Conservation (phyloP, 2,329 filamentous ascomycete genomes). For the Sarocladium oryzae region DNA sequence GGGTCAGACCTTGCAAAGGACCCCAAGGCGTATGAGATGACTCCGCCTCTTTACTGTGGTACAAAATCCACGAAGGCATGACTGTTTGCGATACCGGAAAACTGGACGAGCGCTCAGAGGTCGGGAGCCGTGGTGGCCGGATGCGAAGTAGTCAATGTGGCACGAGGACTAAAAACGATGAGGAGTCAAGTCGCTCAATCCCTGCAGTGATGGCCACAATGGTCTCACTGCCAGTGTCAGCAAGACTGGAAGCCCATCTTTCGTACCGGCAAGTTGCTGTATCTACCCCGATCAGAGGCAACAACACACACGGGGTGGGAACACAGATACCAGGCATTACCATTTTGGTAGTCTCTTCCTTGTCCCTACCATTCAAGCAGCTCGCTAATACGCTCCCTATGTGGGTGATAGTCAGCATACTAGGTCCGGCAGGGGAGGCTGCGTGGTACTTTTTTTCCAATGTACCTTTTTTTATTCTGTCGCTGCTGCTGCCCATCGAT, state of each 20-base stretch:
- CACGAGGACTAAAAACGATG: not conserved
- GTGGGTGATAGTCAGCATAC: not conserved
- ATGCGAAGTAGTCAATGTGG: not conserved
- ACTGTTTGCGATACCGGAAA: constrained; percentile 2
- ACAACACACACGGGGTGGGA: too few relatives aligned
- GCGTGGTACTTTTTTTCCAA: too few relatives aligned
- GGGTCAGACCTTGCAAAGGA: not conserved
- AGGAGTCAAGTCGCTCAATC: not conserved
- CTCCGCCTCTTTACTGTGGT: constrained; percentile 3
- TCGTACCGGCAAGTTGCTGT: not conserved
- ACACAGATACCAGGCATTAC: too few relatives aligned
- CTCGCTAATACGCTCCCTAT: constrained; percentile 2
- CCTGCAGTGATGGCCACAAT: not conserved
- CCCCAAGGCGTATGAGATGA: not conserved
- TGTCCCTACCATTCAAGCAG: too few relatives aligned
- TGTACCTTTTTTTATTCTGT: too few relatives aligned
- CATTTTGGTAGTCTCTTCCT: too few relatives aligned
- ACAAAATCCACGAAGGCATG: not conserved
- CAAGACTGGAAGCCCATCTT: not conserved
- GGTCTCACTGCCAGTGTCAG: not conserved
- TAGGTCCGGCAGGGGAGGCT: too few relatives aligned
- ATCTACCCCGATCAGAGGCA: not conserved
- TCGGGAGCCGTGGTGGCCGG: not conserved
- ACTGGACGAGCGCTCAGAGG: not conserved
- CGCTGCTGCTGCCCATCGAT: too few relatives aligned